Evolutionary conservation across 2,329 filamentous ascomycete species (phyloP).

Genomic region (Waltergamsia citrina): DNA sequence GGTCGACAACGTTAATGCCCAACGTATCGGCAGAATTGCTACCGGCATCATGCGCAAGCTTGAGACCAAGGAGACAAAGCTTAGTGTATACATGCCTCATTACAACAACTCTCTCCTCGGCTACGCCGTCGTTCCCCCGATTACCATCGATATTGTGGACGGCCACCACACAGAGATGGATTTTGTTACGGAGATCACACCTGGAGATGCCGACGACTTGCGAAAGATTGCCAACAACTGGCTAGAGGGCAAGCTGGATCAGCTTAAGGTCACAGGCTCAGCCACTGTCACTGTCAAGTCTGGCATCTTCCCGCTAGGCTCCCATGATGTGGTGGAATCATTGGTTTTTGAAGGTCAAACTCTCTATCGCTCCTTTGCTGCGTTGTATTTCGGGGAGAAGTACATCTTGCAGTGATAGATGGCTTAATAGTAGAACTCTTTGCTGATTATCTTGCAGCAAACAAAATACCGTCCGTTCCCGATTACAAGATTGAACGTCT

Average conservation of each 20-base stretch:
- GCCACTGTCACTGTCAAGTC: constrained; percentile 67
- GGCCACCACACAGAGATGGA: constrained; percentile 70
- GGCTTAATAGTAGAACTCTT: constrained; percentile 12
- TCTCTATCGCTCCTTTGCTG: constrained; percentile 54
- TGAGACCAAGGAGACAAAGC: constrained; percentile 61
- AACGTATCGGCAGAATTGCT: constrained; percentile 65
- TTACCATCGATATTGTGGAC: constrained; percentile 69
- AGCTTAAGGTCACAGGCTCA: constrained; percentile 63
- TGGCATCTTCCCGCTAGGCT: constrained; percentile 70
- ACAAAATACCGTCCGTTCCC: constrained; percentile 68
- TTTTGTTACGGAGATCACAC: constrained; percentile 65
- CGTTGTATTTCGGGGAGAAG: constrained; percentile 51
- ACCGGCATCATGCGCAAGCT: constrained; percentile 75
- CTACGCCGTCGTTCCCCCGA: constrained; percentile 63
- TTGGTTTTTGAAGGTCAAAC: constrained; percentile 76
- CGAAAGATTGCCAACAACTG: constrained; percentile 79
- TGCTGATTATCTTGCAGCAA: constrained; percentile 37
- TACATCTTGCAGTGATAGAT: constrained; percentile 5
- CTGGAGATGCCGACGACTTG: constrained; percentile 69
- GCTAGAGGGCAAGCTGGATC: constrained; percentile 67
- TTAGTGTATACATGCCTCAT: constrained; percentile 74
- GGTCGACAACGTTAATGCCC: constrained; percentile 61
- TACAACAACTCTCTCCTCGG: constrained; percentile 72
- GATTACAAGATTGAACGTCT: constrained; percentile 74
- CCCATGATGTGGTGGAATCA: constrained; percentile 64